Percentiles rank a stretch among this genome's conserved stretches.
Conservation (phyloP, 2,329 filamentous ascomycete genomes). For the Aspergillus transmontanensis region DNA sequence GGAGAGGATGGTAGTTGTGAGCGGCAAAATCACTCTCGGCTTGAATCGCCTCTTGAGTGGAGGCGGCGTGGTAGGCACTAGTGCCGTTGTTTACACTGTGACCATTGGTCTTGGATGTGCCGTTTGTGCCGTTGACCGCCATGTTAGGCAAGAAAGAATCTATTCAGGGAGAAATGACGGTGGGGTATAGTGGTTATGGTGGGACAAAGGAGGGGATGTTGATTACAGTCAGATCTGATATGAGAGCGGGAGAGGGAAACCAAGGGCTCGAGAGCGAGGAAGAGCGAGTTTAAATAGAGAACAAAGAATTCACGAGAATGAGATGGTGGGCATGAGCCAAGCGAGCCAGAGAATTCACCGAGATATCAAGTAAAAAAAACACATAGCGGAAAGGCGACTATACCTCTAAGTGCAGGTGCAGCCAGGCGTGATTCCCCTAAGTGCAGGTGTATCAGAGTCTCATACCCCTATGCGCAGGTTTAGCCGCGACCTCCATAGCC, state of each 20-base stretch:
- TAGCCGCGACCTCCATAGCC: background rate
- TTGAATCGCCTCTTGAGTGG: slow-evolving; percentile 77
- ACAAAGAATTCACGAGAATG: slow-evolving; percentile 5
- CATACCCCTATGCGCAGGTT: slow-evolving; percentile 4
- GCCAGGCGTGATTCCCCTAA: background rate
- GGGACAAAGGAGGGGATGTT: background rate
- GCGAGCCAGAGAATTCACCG: background rate
- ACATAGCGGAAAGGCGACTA: slow-evolving; percentile 26
- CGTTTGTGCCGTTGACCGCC: slow-evolving; percentile 19
- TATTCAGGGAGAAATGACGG: slow-evolving; percentile 6
- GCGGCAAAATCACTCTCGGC: slow-evolving; percentile 83
- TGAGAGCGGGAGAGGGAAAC: background rate
- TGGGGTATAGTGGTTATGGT: background rate
- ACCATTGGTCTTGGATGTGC: background rate
- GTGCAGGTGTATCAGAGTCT: slow-evolving; percentile 1
- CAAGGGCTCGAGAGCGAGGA: slow-evolving; percentile 1
- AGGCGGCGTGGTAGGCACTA: slow-evolving; percentile 69
- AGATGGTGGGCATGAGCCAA: slow-evolving; percentile 5
- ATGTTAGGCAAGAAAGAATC: slow-evolving; percentile 24
- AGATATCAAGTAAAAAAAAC: slow-evolving; percentile 20
- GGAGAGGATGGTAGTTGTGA: slow-evolving; percentile 98
- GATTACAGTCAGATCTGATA: background rate
- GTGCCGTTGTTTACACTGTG: slow-evolving; percentile 40
- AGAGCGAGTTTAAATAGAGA: slow-evolving; percentile 19
- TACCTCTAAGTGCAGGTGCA: slow-evolving; percentile 40